phyloP scores from a whole-genome alignment of 2,329 filamentous ascomycete species.

The Pezicula radicicola region DNA sequence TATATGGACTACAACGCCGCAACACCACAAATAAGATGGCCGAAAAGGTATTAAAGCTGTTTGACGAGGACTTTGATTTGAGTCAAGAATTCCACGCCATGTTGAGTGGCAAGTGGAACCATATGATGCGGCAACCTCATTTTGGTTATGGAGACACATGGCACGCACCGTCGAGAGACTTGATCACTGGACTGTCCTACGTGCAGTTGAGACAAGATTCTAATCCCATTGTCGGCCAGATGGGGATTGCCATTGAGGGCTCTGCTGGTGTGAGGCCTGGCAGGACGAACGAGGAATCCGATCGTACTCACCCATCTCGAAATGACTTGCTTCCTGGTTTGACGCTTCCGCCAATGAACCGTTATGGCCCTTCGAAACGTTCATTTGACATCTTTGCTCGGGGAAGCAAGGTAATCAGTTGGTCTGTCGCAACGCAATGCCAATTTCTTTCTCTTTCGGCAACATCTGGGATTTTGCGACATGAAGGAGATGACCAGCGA shows the following conservation, averaged over 20 bases:
- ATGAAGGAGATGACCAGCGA: slow-evolving; percentile 43
- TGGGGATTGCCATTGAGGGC: slow-evolving; percentile 46
- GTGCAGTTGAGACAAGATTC: slow-evolving; percentile 53
- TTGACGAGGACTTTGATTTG: slow-evolving; percentile 52
- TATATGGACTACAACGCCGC: slow-evolving; percentile 51
- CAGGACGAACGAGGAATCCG: slow-evolving; percentile 48
- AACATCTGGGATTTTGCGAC: slow-evolving; percentile 43
- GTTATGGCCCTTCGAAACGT: slow-evolving; percentile 47
- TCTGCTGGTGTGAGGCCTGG: slow-evolving; percentile 30
- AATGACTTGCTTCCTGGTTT: slow-evolving; percentile 28
- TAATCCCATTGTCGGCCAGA: slow-evolving; percentile 40
- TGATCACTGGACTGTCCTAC: slow-evolving; percentile 56
- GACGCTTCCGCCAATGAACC: slow-evolving; percentile 41
- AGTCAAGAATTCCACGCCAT: slow-evolving; percentile 52
- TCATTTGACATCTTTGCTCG: slow-evolving; percentile 62
- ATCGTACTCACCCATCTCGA: slow-evolving; percentile 42
- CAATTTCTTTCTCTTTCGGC: slow-evolving; percentile 37
- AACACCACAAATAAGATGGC: slow-evolving; percentile 53
- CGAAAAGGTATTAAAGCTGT: slow-evolving; percentile 45
- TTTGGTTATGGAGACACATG: slow-evolving; percentile 50
- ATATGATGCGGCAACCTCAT: slow-evolving; percentile 56
- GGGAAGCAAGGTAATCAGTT: slow-evolving; percentile 46
- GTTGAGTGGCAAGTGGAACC: slow-evolving; percentile 56
- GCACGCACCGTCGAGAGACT: slow-evolving; percentile 70
- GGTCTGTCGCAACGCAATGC: slow-evolving; percentile 38